A percentile compares a stretch with the other conserved stretches of the same genome.
phyloP scores from a whole-genome alignment of 129 eudicot species.

The Scalesia atractyloides region DNA sequence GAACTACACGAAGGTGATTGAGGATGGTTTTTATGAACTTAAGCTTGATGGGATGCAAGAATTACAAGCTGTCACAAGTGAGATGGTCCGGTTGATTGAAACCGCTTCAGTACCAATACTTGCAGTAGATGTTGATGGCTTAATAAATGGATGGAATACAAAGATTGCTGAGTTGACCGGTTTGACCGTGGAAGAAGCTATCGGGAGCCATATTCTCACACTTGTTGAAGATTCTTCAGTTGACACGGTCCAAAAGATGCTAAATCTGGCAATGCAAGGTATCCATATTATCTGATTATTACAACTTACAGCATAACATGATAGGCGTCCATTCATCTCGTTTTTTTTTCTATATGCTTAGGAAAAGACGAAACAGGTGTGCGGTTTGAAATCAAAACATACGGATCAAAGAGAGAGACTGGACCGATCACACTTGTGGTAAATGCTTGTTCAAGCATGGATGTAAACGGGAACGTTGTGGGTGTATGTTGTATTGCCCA shows the following conservation, averaged over 20 bases:
- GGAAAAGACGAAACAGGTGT: conserved; percentile 75
- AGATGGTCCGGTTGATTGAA: conserved; percentile 93
- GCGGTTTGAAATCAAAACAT: conserved; percentile 77
- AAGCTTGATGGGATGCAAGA: conserved; percentile 74
- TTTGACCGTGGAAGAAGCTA: conserved; percentile 67
- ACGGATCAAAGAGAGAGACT: conserved; percentile 45
- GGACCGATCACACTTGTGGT: conserved; percentile 76
- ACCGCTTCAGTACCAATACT: conserved; percentile 89
- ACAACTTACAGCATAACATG: too few relatives aligned
- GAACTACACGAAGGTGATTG: conserved; percentile 44
- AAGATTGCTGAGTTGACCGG: conserved; percentile 85
- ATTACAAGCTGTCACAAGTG: conserved; percentile 72
- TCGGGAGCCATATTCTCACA: conserved; percentile 56
- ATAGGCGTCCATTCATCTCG: background rate
- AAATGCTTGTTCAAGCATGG: conserved; percentile 84
- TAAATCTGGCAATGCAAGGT: conserved; percentile 76
- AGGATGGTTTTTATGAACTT: conserved; percentile 61
- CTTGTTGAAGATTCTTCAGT: conserved; percentile 82
- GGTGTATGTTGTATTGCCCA: conserved; percentile 91
- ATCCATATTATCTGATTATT: conserved; percentile 3
- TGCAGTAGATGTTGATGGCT: conserved; percentile 79
- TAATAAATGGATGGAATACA: conserved; percentile 85
- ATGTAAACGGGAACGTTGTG: conserved; percentile 57
- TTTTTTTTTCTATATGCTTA: conserved; percentile 20
- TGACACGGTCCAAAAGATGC: conserved; percentile 62